Conservation (phyloP, 305 asterid species). For the Solanum hybrid region DNA sequence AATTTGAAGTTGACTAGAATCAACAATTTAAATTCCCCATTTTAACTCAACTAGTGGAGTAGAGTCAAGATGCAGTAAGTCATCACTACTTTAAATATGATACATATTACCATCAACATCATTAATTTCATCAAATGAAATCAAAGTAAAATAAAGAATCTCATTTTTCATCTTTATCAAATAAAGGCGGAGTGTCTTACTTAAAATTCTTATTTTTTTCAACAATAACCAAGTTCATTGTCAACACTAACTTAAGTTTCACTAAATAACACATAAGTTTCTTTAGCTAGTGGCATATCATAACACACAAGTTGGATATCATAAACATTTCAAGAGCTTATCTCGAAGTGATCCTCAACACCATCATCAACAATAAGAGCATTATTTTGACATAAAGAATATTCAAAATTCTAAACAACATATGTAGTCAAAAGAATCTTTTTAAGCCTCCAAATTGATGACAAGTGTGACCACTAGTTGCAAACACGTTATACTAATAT, state of each 20-base stretch:
- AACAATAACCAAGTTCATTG: neutral
- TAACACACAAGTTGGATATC: neutral
- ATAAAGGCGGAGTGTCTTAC: neutral
- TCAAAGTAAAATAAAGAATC: neutral
- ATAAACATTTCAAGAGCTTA: neutral
- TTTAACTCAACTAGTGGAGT: neutral
- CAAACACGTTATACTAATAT: neutral
- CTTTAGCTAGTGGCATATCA: neutral
- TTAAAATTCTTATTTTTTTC: neutral
- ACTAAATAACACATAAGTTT: neutral
- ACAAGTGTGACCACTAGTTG: neutral
- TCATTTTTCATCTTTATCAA: neutral
- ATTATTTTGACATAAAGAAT: neutral
- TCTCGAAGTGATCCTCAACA: neutral
- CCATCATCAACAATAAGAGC: neutral
- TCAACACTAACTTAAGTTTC: neutral
- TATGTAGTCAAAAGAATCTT: neutral
- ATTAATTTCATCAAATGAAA: neutral
- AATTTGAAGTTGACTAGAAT: neutral
- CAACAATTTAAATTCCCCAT: neutral
- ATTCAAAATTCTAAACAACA: neutral
- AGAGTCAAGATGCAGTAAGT: neutral
- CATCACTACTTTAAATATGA: neutral
- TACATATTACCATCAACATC: neutral
- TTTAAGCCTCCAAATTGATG: neutral